phyloP scores from a whole-genome alignment of 331 rosid genomes.

The Saraca asoca region DNA sequence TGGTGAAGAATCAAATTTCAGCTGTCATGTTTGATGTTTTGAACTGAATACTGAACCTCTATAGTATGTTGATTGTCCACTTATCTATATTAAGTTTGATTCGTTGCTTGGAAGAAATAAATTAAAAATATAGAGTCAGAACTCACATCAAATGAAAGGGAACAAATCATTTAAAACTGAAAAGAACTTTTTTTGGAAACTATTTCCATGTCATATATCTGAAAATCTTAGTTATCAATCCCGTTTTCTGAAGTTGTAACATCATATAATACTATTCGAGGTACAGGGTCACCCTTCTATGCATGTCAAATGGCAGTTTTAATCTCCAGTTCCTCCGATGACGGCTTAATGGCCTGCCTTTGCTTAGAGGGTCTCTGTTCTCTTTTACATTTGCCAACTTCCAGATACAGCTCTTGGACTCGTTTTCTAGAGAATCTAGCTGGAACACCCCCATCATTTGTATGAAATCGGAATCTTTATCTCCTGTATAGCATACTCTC shows the following conservation, averaged over 20 bases:
- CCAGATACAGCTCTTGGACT: slow-evolving; percentile 70
- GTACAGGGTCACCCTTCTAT: slow-evolving; percentile 67
- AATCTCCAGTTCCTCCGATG: slow-evolving; percentile 91
- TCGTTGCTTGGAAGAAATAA: slow-evolving; percentile 32
- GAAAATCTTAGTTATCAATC: neutral
- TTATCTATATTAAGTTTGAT: slow-evolving; percentile 38
- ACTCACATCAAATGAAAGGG: slow-evolving; percentile 17
- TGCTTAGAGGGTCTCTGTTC: slow-evolving; percentile 70
- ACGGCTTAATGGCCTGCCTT: slow-evolving; percentile 82
- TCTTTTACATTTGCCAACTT: slow-evolving; percentile 82
- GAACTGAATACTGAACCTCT: slow-evolving; percentile 13
- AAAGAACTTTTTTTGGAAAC: slow-evolving; percentile 8
- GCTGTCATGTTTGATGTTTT: neutral
- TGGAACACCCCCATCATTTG: slow-evolving; percentile 63
- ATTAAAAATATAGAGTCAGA: slow-evolving; percentile 20
- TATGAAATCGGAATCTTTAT: slow-evolving; percentile 42
- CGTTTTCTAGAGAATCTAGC: slow-evolving; percentile 63
- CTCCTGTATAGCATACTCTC: slow-evolving; percentile 63
- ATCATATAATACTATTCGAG: slow-evolving; percentile 39
- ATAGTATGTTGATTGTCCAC: slow-evolving; percentile 41
- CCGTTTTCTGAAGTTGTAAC: slow-evolving; percentile 7
- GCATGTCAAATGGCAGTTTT: slow-evolving; percentile 62
- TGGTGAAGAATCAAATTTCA: slow-evolving; percentile 19
- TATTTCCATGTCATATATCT: neutral
- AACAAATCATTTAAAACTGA: neutral